Conservation (phyloP, 2,329 filamentous ascomycete species). For the Alternaria sp. region DNA sequence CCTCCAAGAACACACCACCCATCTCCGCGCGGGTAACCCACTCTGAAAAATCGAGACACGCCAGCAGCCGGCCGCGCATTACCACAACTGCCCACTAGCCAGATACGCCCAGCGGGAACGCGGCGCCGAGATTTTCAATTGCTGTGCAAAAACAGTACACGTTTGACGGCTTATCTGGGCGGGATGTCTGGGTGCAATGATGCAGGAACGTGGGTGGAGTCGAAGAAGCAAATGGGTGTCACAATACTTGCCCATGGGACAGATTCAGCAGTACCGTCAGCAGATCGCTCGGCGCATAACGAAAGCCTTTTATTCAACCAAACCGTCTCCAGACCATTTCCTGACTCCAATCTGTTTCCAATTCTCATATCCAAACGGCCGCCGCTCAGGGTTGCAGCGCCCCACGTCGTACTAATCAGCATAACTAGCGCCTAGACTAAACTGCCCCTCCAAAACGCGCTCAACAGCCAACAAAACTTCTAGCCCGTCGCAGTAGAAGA, state of each 20-base stretch:
- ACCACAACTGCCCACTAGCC: conserved; percentile 23
- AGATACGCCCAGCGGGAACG: conserved; percentile 22
- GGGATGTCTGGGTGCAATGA: conserved; percentile 31
- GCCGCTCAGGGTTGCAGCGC: conserved; percentile 28
- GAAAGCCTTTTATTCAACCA: conserved; percentile 12
- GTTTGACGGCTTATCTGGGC: conserved; percentile 39
- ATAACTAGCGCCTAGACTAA: conserved; percentile 24
- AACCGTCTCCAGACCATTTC: conserved; percentile 11
- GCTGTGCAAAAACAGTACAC: conserved; percentile 26
- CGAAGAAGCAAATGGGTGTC: conserved; percentile 31
- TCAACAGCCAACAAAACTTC: conserved; percentile 36
- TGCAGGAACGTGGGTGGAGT: conserved; percentile 34
- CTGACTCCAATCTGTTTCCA: conserved; percentile 23
- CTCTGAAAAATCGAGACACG: conserved; percentile 24
- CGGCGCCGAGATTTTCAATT: conserved; percentile 36
- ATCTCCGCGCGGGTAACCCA: conserved; percentile 26
- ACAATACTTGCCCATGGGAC: conserved; percentile 16
- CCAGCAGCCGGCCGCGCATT: conserved; percentile 38
- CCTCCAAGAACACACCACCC: conserved; percentile 23
- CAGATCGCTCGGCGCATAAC: conserved; percentile 17
- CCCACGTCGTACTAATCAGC: conserved; percentile 36
- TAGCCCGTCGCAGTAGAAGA: conserved; percentile 27
- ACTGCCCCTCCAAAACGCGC: conserved; percentile 34
- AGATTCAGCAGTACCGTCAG: conserved; percentile 17
- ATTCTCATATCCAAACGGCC: conserved; percentile 25